Base-by-base conservation (phyloP, 192 early-diverging fungal species). In the Umbelopsis sp. region DNA sequence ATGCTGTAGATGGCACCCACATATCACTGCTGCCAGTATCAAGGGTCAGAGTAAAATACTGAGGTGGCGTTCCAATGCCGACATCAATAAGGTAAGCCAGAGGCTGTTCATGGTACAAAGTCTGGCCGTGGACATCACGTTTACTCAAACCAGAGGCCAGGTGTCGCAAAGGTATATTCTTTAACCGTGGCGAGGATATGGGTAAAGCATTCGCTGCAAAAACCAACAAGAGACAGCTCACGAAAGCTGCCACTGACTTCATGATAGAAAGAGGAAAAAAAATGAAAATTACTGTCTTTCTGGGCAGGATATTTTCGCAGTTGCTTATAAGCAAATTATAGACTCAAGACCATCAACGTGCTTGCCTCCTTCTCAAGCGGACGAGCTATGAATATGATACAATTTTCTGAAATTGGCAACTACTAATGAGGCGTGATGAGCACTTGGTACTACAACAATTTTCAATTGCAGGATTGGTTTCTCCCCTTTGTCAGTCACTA, bases 11-110 rank as follows among this genome's bases (percentile, higher is more conserved):
- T n/a, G 76, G 71, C 4, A 78, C 27, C 76, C 76, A 78, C 12
- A 78, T 46, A 58, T 78, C 76, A 49, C 64, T 49, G 45, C 76
- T 78, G 20, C 96, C 97, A 4, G 97, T 98, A 78, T 98, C 97
- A 64, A 95, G 92, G 35, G 94, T 89, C 22, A 96, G 94, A 61
- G 89, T 90, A 83, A 98, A 98, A 13, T 82, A 89, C 80, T 98
- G 96, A 30, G 91, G 83, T 27, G 97, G 97, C 20, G 93, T 93
- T 8, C 93, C 95, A 51, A 96, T 67, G 25, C 80, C 82, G 73
- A 97, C 91, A 45, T 96, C 93, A 20, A 61, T 61, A 2, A 61
- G 21, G 13, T 61, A 61, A 18, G 27, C 30, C 16, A 33, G 27
- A 35, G 55, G 55, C 30, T 35, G 55, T 33, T 61, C 55, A 61